These are phyloP conservation scores for Massospora cicadina DNA, from an alignment of 371 early-diverging fungal genomes.

Conservation along the genomic window DNA sequence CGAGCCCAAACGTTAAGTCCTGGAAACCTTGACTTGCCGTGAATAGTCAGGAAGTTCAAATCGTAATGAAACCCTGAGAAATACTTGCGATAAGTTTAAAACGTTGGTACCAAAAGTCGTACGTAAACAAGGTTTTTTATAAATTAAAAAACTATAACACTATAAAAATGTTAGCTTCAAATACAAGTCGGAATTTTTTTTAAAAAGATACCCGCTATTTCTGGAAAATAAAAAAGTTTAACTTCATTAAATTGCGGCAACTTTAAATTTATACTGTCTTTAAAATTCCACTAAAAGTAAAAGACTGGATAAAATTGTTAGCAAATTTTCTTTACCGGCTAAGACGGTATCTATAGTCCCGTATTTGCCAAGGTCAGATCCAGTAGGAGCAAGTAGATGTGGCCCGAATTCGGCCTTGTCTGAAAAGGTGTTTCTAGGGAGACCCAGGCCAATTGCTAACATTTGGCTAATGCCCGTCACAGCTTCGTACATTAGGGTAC, in stretches of 20 bases:
- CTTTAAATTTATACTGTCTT: no score
- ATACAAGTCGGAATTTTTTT: no score
- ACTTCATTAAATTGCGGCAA: no score
- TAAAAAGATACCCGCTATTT: no score
- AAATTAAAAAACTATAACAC: no score
- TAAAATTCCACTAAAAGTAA: no score
- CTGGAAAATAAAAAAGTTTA: no score
- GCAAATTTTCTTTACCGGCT: no score
- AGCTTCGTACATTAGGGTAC: conserved; percentile 29
- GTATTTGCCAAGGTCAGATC: conserved; percentile 34
- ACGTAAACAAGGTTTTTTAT: background rate
- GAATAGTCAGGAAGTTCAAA: conserved; percentile 47
- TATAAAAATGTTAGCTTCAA: no score
- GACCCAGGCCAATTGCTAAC: conserved; percentile 38
- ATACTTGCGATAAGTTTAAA: background rate
- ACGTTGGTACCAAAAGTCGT: no score
- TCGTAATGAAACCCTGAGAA: conserved; percentile 31
- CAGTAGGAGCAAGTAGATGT: conserved; percentile 52
- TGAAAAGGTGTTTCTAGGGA: conserved; percentile 27
- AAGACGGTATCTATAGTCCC: conserved; percentile 34
- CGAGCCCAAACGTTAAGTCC: conserved; percentile 53
- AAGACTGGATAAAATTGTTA: no score
- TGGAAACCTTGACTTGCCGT: conserved; percentile 53
- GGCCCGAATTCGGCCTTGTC: conserved; percentile 33
- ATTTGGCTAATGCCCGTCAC: conserved; percentile 31